phyloP scores from a whole-genome alignment of 345 rosid genomes.

The Salix arbutifolia region DNA sequence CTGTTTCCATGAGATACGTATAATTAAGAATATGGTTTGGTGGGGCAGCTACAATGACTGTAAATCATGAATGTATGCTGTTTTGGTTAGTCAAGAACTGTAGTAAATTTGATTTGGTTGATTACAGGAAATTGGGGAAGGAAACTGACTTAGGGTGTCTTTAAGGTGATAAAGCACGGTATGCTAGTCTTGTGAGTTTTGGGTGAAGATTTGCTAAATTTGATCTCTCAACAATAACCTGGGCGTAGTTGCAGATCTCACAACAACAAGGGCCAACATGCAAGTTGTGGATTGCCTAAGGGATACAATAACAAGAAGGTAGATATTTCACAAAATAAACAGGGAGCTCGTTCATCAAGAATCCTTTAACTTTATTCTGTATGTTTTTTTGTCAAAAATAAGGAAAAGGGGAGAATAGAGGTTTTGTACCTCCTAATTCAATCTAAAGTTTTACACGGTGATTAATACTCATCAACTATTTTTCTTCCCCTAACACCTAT shows the following conservation, averaged over 20 bases:
- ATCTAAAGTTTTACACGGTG: neutral
- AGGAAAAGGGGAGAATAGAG: neutral
- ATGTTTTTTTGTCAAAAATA: neutral
- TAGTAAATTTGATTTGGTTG: neutral
- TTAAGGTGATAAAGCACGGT: neutral
- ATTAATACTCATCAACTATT: neutral
- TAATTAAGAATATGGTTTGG: neutral
- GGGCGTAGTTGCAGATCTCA: neutral
- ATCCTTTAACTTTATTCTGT: neutral
- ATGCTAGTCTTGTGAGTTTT: neutral
- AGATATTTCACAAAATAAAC: neutral
- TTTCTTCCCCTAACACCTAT: neutral
- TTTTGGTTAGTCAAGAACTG: neutral
- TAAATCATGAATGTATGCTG: neutral
- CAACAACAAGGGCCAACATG: neutral
- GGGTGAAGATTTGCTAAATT: neutral
- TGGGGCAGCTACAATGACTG: neutral
- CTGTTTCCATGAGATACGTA: neutral
- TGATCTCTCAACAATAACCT: neutral
- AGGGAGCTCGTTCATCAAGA: neutral
- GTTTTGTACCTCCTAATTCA: neutral
- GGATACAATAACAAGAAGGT: neutral
- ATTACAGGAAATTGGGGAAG: neutral
- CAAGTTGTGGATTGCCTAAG: neutral
- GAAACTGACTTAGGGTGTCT: neutral